Evolutionary conservation across 345 rosid species (phyloP), one percentile per base, ranked within the genome.

Genomic region (Erysimum cheiranthoides): DNA sequence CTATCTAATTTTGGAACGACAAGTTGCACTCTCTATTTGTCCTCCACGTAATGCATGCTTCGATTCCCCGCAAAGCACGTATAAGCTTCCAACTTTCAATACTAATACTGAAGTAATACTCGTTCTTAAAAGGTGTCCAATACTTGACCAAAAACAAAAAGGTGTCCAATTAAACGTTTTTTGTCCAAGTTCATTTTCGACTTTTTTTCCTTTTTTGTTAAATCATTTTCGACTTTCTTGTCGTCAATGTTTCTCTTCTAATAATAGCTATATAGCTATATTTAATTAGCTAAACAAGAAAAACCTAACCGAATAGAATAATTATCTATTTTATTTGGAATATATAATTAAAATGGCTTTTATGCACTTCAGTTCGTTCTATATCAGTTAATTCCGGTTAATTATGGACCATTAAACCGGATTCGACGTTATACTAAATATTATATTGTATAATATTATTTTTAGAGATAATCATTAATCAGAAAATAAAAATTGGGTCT

Each of bases 21-120:
- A 62, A 43, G 27, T 62, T 10, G 66, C 34, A 28, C n/a, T 53
- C 34, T 61, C 42, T 53, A 38, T 8, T 7, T 31, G 10, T 35
- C 65, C 17, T 54, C 42, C 75, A 76, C 75, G 80, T 45, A 52
- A 61, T 27, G 66, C 75, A 70, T 70, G 71, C 75, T 16, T 39
- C 5, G 5, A 8, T 5, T 13, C 46, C 10, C 43, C 12, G 16
- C 9, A 49, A 38, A 30, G 73, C 68, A 59, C 35, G 36, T 75
- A 68, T 60, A 27, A 51, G 52, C 61, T 46, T 66, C 51, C 36
- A 65, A 42, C 34, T 28, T 31, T 9, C 28, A 46, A 2, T 50
- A 35, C 52, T n/a, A n/a, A n/a, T n/a, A n/a, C n/a, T n/a, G n/a
- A n/a, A n/a, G n/a, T 28, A 51, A 16, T 71, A 45, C 64, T 43